Evolutionary conservation across 176 grass and related monocot genomes (phyloP).

Genomic region (Ensete ventricosum): DNA sequence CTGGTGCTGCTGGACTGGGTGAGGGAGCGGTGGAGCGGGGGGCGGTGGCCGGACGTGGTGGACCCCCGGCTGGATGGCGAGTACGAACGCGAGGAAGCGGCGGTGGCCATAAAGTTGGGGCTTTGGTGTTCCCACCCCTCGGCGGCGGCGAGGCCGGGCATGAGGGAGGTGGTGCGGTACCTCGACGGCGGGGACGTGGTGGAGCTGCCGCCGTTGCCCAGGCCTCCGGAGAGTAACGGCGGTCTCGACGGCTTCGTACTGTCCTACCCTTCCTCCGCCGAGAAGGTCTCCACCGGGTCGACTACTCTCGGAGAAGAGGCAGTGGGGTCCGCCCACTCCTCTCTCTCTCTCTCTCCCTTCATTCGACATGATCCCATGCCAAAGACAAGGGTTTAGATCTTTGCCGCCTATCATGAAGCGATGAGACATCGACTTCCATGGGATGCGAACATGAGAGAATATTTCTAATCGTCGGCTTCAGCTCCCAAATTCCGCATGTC

Average conservation of each 20-base stretch:
- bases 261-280: slow-evolving; percentile 72
- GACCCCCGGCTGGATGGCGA: slow-evolving; percentile 39
- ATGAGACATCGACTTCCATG: no score
- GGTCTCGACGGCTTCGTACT: slow-evolving; percentile 75
- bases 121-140: slow-evolving; percentile 61
- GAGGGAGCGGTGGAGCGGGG: slow-evolving; percentile 49
- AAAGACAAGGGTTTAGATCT: no score
- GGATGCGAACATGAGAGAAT: no score
- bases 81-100: slow-evolving; percentile 37
- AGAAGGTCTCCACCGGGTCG: slow-evolving; percentile 17
- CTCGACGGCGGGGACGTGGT: slow-evolving; percentile 44
- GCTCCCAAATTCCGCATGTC: no score
- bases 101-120: slow-evolving; percentile 44
- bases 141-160: slow-evolving; percentile 35
- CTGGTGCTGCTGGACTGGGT: slow-evolving; percentile 64
- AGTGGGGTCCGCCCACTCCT: neutral
- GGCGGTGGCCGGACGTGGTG: slow-evolving; percentile 40
- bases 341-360: neutral
- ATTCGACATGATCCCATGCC: no score
- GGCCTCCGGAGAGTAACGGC: slow-evolving; percentile 14
- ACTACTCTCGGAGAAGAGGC: neutral
- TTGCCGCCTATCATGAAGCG: no score
- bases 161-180: slow-evolving; percentile 65
- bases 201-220: slow-evolving; percentile 42
- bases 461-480: no score